A percentile compares a stretch with the other conserved stretches of the same genome.
These are phyloP conservation scores for Boletus sensibilis DNA, from an alignment of 768 basidiomycete genomes.

Conservation along the genomic window DNA sequence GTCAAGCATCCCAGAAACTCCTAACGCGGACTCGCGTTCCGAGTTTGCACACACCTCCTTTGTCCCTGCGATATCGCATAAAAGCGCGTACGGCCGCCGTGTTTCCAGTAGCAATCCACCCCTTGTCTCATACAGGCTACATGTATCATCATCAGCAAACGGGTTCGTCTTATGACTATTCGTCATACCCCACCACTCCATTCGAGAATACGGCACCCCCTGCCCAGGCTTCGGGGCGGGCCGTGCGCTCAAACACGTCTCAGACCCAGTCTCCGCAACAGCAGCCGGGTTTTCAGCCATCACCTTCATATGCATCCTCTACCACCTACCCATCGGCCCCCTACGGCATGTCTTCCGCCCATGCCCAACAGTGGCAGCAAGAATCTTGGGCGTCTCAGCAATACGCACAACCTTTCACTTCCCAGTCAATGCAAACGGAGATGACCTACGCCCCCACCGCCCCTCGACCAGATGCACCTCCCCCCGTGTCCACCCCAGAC, in stretches of 20 bases:
- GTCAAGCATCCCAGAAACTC: conserved; percentile 28
- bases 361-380: conserved; percentile 40
- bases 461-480: conserved; percentile 32
- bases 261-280: conserved; percentile 35
- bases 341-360: conserved; percentile 29
- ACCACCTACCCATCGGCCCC: conserved; percentile 31
- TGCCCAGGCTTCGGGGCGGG: conserved; percentile 32
- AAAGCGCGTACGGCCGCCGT: conserved; percentile 27
- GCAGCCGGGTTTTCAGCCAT: conserved; percentile 24
- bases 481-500: conserved; percentile 30
- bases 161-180: conserved; percentile 50
- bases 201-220: conserved; percentile 27
- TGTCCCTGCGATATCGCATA: conserved; percentile 33
- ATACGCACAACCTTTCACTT: conserved; percentile 32
- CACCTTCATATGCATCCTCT: conserved; percentile 31
- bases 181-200: conserved; percentile 38
- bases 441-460: conserved; percentile 35
- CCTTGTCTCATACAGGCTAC: conserved; percentile 50
- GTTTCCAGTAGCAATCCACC: conserved; percentile 33
- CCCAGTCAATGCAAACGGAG: conserved; percentile 35
- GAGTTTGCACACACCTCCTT: conserved; percentile 27
- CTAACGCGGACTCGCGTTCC: conserved; percentile 31
- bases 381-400: conserved; percentile 41
- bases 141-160: conserved; percentile 52
- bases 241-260: conserved; percentile 30